These are phyloP conservation scores for Tetracladium marchalianum DNA, from an alignment of 495 filamentous ascomycete species.

Conservation along the genomic window DNA sequence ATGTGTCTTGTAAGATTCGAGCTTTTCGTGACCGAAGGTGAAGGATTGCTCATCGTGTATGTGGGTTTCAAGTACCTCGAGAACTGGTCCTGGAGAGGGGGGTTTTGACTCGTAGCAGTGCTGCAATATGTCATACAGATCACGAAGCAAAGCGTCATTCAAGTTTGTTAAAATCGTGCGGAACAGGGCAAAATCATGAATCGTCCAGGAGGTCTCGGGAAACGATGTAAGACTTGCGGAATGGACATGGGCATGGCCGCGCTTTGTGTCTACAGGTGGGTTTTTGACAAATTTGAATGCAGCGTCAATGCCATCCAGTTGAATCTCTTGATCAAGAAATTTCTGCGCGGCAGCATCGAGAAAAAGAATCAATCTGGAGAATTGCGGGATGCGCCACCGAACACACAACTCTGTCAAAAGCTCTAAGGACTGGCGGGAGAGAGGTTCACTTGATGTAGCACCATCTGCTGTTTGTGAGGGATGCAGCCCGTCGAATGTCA, in stretches of 20 bases:
- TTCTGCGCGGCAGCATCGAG: conserved; percentile 78
- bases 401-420: conserved; percentile 75
- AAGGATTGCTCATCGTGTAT: conserved; percentile 73
- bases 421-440: conserved; percentile 76
- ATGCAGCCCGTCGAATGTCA: conserved; percentile 49
- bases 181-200: conserved; percentile 66
- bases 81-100: conserved; percentile 63
- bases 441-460: conserved; percentile 43
- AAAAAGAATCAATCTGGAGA: conserved; percentile 70
- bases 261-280: conserved; percentile 45
- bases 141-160: conserved; percentile 75
- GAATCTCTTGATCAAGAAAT: conserved; percentile 77
- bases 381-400: conserved; percentile 84
- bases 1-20: conserved; percentile 55
- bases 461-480: conserved; percentile 22
- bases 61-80: conserved; percentile 77
- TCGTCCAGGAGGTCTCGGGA: conserved; percentile 57
- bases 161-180: conserved; percentile 63
- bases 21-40: conserved; percentile 54
- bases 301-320: conserved; percentile 67
- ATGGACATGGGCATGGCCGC: conserved; percentile 41
- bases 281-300: conserved; percentile 77
- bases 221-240: conserved; percentile 33
- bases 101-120: conserved; percentile 84
- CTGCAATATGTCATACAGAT: conserved; percentile 77